Percentiles rank a stretch among this genome's conserved stretches.
Evolutionary conservation across 2,329 filamentous ascomycete species (phyloP).

Genomic region (Dactylellina drechsleri): DNA sequence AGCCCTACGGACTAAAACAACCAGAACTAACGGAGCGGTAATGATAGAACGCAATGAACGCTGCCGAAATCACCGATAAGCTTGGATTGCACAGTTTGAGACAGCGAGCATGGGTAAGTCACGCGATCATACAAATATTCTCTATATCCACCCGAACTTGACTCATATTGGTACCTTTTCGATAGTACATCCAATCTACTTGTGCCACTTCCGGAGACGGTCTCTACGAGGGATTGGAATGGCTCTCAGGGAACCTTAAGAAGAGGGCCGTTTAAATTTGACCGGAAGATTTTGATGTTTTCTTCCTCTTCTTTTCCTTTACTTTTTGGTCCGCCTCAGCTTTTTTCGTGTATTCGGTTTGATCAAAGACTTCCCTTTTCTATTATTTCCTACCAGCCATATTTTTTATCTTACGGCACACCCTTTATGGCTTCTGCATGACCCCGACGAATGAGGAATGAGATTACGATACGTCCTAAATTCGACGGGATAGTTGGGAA

Average conservation of each 20-base stretch:
- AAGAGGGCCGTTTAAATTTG: constrained; percentile 65
- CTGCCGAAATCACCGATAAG: constrained; percentile 99
- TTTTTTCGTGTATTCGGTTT: neutral
- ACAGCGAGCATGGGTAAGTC: constrained; percentile 96
- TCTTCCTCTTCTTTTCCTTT: constrained; percentile 3
- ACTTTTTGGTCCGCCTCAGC: neutral
- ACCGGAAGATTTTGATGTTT: constrained; percentile 1
- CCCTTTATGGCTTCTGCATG: neutral
- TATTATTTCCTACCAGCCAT: no score
- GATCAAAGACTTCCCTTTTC: neutral
- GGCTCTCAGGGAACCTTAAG: constrained; percentile 83
- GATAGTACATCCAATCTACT: constrained; percentile 97
- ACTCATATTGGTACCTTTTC: constrained; percentile 55
- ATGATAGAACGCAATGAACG: constrained; percentile 95
- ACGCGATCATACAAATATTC: constrained; percentile 27
- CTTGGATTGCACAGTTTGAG: constrained; percentile 98
- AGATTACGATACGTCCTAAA: no score
- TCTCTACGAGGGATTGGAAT: constrained; percentile 99
- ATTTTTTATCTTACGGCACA: no score
- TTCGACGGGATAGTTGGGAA: neutral
- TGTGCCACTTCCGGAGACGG: constrained; percentile 98
- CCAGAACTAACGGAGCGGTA: constrained; percentile 20
- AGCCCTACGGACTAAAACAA: neutral
- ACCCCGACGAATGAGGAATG: neutral
- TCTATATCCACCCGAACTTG: neutral